Conservation (phyloP, 129 eudicot genomes). For the Saussurea involucrata region DNA sequence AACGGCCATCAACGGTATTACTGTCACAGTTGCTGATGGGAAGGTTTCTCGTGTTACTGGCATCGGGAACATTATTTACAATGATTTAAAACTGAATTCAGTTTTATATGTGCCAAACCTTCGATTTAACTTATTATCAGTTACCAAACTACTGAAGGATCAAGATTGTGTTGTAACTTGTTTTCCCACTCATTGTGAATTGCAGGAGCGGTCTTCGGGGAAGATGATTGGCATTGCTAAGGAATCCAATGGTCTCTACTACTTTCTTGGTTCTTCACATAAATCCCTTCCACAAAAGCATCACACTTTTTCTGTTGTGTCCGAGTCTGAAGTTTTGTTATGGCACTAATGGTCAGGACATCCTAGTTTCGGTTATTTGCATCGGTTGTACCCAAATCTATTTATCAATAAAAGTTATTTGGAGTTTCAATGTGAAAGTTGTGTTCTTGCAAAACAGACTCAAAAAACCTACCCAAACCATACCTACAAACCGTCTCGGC, state of each 20-base stretch:
- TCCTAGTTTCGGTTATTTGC: not conserved
- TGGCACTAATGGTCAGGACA: not conserved
- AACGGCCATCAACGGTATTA: not conserved
- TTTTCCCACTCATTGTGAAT: not conserved
- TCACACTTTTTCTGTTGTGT: not conserved
- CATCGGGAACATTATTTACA: not conserved
- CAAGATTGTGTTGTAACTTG: too few species aligned
- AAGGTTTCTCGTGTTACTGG: not conserved
- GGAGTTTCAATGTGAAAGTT: not conserved
- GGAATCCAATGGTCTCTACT: not conserved
- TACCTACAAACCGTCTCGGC: not conserved
- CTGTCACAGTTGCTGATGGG: not conserved
- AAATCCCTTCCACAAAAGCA: not conserved
- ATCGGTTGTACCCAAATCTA: not conserved
- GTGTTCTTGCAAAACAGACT: not conserved
- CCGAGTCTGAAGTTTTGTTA: not conserved
- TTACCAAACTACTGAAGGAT: too few species aligned
- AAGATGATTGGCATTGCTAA: not conserved
- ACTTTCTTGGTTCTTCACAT: not conserved
- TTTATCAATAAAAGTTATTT: not conserved
- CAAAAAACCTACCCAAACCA: not conserved
- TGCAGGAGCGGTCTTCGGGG: not conserved
- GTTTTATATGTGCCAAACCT: too few species aligned
- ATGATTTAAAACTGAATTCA: too few species aligned
- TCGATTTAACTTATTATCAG: too few species aligned